Conservation (phyloP, 768 basidiomycete genomes). For the Leccinum broughii region DNA sequence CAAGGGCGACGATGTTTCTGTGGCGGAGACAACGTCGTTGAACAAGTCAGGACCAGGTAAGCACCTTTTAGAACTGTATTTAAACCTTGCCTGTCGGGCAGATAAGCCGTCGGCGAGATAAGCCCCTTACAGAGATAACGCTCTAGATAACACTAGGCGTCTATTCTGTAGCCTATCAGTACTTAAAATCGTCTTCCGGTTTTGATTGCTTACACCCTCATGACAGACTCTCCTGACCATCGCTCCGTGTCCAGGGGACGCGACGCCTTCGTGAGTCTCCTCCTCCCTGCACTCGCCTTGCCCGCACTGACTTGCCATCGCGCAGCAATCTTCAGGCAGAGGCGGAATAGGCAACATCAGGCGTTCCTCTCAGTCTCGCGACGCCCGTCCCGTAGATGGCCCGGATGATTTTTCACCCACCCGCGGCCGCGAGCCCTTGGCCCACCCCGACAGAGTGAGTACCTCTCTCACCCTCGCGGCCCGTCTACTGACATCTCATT, state of each 20-base stretch:
- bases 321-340: conserved; percentile 59
- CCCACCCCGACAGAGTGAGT: conserved; percentile 40
- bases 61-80: conserved; percentile 2
- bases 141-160: conserved; percentile 18
- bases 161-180: neutral
- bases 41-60: conserved; percentile 16
- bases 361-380: conserved; percentile 46
- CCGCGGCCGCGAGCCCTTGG: conserved; percentile 60
- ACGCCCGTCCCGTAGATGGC: conserved; percentile 40
- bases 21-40: conserved; percentile 12
- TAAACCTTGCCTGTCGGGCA: conserved; percentile 2
- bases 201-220: conserved; percentile 11
- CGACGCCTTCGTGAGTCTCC: conserved; percentile 51
- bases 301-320: neutral
- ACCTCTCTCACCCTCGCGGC: neutral
- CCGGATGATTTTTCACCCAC: conserved; percentile 55
- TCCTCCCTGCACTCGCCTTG: neutral
- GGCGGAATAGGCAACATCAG: conserved; percentile 73
- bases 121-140: conserved; percentile 20
- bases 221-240: conserved; percentile 32
- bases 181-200: neutral
- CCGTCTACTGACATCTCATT: neutral
- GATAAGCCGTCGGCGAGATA: conserved; percentile 23
- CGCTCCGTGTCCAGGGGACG: conserved; percentile 62
- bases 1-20: neutral